Evolutionary conservation across 2,329 filamentous ascomycete genomes (phyloP).

Genomic region (Raffaelea albimanens): DNA sequence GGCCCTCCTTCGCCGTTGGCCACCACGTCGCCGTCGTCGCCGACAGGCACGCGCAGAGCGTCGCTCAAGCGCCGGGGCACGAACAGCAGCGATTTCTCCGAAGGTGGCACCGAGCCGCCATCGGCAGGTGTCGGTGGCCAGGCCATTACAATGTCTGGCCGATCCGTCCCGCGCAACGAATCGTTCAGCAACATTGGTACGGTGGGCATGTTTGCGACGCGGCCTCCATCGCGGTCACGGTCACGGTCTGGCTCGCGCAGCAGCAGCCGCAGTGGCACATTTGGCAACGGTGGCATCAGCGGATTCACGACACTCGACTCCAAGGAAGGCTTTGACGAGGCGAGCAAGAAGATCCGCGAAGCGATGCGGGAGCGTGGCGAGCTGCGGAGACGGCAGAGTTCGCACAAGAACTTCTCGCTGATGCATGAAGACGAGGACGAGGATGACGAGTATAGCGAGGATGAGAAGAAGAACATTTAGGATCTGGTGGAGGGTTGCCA

Average conservation of each 20-base stretch:
- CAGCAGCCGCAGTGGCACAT: conserved; percentile 55
- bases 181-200: conserved; percentile 84
- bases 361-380: conserved; percentile 75
- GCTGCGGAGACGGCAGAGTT: conserved; percentile 44
- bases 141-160: conserved; percentile 35
- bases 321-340: conserved; percentile 68
- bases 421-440: conserved; percentile 10
- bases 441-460: conserved; percentile 9
- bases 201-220: conserved; percentile 83
- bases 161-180: conserved; percentile 69
- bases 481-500: not conserved
- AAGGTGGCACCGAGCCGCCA: conserved; percentile 31
- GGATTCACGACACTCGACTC: conserved; percentile 60
- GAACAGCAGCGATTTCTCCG: conserved; percentile 19
- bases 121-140: too few species aligned
- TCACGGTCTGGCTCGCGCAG: conserved; percentile 50
- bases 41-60: not conserved
- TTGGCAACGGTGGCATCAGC: conserved; percentile 52
- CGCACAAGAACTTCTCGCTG: conserved; percentile 11
- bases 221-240: conserved; percentile 66
- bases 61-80: too few species aligned
- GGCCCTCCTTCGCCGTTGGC: not conserved
- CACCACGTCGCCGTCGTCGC: conserved; percentile 7
- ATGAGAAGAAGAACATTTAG: conserved; percentile 9
- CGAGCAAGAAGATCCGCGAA: conserved; percentile 71